phyloP scores from a whole-genome alignment of 2,329 filamentous ascomycete species.

The Diaporthe citri region DNA sequence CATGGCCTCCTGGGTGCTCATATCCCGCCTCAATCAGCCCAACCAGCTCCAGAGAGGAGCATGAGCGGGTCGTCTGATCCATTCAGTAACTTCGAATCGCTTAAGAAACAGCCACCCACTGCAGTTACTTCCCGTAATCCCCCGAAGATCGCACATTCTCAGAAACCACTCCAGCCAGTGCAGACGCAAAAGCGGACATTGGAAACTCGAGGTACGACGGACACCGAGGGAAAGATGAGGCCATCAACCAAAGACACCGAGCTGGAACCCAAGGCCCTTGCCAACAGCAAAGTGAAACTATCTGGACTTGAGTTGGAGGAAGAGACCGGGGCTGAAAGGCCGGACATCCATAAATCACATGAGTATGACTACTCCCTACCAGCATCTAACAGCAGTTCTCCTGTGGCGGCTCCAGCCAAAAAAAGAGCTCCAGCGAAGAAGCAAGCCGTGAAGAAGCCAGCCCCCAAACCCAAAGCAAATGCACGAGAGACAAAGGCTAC shows the following conservation, averaged over 20 bases:
- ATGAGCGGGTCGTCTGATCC: background rate
- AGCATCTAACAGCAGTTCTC: background rate
- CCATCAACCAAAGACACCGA: no score
- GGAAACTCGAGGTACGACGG: background rate
- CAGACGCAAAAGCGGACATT: background rate
- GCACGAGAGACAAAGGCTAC: background rate
- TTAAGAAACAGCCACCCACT: background rate
- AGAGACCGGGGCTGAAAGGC: background rate
- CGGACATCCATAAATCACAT: background rate
- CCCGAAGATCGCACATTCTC: background rate
- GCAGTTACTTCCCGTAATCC: background rate
- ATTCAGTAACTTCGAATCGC: background rate
- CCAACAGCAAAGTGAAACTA: constrained; percentile 15
- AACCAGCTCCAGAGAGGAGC: background rate
- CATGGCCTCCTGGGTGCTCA: background rate
- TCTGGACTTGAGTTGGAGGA: constrained; percentile 14
- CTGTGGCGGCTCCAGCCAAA: background rate
- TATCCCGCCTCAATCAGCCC: constrained; percentile 1
- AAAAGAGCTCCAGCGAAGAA: background rate
- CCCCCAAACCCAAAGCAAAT: background rate
- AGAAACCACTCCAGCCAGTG: background rate
- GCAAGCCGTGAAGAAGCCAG: background rate
- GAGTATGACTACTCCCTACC: background rate
- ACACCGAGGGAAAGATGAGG: no score
- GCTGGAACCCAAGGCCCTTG: background rate